Percentiles rank a stretch among this genome's conserved stretches.
Conservation (phyloP, 192 early-diverging fungal species). For the Ramicandelaber brevisporus region DNA sequence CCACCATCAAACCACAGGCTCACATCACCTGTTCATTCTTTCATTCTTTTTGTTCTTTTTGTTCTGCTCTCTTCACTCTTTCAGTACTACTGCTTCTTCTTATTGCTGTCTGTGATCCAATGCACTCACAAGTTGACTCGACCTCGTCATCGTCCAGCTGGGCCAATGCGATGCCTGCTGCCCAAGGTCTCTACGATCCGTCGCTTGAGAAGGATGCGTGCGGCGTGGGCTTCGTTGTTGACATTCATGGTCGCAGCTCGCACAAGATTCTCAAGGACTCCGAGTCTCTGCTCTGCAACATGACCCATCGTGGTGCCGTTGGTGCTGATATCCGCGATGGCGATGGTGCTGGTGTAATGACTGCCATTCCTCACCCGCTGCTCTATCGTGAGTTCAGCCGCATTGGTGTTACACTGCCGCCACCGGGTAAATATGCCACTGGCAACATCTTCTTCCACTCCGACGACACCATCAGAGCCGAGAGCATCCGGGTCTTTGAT, state of each 20-base stretch:
- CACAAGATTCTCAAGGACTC: slow-evolving; percentile 84
- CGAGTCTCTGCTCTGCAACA: slow-evolving; percentile 81
- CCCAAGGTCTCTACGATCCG: slow-evolving; percentile 75
- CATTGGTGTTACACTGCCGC: slow-evolving; percentile 38
- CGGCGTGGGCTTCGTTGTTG: slow-evolving; percentile 92
- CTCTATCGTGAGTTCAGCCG: slow-evolving; percentile 33
- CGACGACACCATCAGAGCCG: slow-evolving; percentile 28
- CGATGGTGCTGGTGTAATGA: slow-evolving; percentile 97
- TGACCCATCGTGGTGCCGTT: slow-evolving; percentile 93
- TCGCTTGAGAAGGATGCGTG: slow-evolving; percentile 80
- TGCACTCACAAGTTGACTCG: too few species aligned
- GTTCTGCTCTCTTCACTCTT: too few species aligned
- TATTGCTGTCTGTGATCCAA: too few species aligned
- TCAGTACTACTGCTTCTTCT: too few species aligned
- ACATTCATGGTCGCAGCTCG: slow-evolving; percentile 60
- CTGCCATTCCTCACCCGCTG: slow-evolving; percentile 75
- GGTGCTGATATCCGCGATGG: slow-evolving; percentile 88
- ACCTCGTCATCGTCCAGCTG: too few species aligned
- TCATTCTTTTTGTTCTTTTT: too few species aligned
- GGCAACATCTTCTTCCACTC: slow-evolving; percentile 83
- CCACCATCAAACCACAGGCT: too few species aligned
- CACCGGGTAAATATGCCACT: slow-evolving; percentile 72
- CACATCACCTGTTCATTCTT: too few species aligned
- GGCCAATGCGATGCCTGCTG: slow-evolving; percentile 61
- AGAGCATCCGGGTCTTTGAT: slow-evolving; percentile 52